phyloP scores from a whole-genome alignment of 1,139 yeast species.

The Suzukiozyma palmioleophila region DNA sequence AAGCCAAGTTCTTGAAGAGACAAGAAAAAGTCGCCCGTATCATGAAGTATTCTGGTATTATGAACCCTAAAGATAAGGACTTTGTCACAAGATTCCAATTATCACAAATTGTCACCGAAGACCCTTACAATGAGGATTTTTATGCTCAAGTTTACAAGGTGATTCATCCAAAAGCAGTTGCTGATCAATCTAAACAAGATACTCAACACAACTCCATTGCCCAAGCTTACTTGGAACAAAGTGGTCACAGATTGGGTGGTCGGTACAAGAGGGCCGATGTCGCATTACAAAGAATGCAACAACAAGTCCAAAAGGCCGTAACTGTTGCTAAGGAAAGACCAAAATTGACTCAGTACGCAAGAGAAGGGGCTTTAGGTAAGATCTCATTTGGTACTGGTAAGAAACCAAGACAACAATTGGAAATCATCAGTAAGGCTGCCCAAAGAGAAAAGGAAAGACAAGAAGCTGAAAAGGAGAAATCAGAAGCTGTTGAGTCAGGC shows the following conservation, averaged over 20 bases:
- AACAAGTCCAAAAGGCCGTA: constrained; percentile 95
- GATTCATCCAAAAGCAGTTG: constrained; percentile 56
- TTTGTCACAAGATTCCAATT: constrained; percentile 91
- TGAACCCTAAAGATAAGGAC: constrained; percentile 96
- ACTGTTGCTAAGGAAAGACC: constrained; percentile 92
- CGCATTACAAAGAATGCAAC: constrained; percentile 96
- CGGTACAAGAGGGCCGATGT: constrained; percentile 88
- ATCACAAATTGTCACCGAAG: constrained; percentile 94
- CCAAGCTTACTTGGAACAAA: constrained; percentile 89
- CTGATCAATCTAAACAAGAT: constrained; percentile 39
- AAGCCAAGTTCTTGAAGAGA: constrained; percentile 58
- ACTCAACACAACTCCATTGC: constrained; percentile 69
- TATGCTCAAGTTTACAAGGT: constrained; percentile 92
- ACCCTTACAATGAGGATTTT: constrained; percentile 95
- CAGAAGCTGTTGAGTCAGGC: constrained; percentile 5
- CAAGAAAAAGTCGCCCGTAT: constrained; percentile 78
- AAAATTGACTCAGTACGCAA: constrained; percentile 62
- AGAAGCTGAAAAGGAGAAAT: constrained; percentile 18
- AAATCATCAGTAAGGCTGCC: constrained; percentile 55
- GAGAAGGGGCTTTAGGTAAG: constrained; percentile 90
- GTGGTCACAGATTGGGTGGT: constrained; percentile 89
- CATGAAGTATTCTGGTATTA: constrained; percentile 81
- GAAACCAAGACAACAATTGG: constrained; percentile 85
- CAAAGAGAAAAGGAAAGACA: constrained; percentile 42
- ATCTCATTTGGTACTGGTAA: constrained; percentile 78